Conservation (phyloP, 2,329 filamentous ascomycete species). For the Coniochaeta prunicola region DNA sequence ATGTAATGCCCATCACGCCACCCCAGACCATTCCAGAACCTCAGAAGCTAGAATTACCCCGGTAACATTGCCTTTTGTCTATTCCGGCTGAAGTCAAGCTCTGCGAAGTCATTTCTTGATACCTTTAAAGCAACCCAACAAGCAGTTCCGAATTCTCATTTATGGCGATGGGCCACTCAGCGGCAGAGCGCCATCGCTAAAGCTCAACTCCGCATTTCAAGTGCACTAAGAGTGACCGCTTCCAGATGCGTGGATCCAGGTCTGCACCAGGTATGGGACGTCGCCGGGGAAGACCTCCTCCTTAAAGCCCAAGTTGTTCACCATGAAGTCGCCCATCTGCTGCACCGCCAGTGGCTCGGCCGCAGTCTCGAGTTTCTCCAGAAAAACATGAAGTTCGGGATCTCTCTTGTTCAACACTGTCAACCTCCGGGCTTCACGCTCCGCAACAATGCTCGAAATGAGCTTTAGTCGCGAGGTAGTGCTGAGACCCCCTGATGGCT, state of each 20-base stretch:
- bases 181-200: too few species aligned
- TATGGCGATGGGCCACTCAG: too few species aligned
- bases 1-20: too few species aligned
- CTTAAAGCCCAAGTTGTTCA: conserved; percentile 19
- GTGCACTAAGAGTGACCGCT: too few species aligned
- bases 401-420: conserved; percentile 34
- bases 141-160: too few species aligned
- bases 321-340: conserved; percentile 12
- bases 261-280: conserved; percentile 16
- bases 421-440: conserved; percentile 50
- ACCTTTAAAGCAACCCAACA: too few species aligned
- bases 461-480: conserved; percentile 38
- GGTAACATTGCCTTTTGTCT: too few species aligned
- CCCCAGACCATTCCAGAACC: too few species aligned
- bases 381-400: conserved; percentile 8
- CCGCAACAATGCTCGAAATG: conserved; percentile 42
- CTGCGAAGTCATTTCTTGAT: too few species aligned
- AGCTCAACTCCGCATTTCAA: too few species aligned
- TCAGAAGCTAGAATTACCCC: too few species aligned
- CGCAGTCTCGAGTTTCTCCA: conserved; percentile 11
- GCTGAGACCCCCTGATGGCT: conserved; percentile 41
- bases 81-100: too few species aligned
- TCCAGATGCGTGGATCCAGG: conserved; percentile 11
- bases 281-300: conserved; percentile 18
- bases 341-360: conserved; percentile 10